Evolutionary conservation across 108 stramenopile species (phyloP).

Genomic region (Cyclotella cryptica): DNA sequence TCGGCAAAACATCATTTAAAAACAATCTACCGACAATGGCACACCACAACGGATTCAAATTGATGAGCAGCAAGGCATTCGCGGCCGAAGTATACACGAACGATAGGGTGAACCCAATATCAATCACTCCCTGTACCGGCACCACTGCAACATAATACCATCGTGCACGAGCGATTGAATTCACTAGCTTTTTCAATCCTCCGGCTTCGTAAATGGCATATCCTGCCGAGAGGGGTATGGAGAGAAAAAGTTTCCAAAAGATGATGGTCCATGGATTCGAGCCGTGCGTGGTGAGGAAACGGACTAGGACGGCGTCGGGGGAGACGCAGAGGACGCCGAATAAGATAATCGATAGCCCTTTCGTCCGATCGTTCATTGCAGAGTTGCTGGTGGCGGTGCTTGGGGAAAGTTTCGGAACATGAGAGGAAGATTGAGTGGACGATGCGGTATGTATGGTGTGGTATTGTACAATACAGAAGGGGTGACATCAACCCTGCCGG

Average conservation of each 20-base stretch:
- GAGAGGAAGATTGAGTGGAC: no score
- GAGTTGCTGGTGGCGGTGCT: not conserved
- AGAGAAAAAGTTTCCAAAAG: conserved; percentile 35
- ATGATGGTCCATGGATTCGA: conserved; percentile 13
- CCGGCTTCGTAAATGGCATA: conserved; percentile 16
- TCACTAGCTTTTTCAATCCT: not conserved
- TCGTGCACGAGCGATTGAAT: not conserved
- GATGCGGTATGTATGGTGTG: no score
- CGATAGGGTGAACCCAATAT: conserved; percentile 15
- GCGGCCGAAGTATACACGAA: conserved; percentile 27
- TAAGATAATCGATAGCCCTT: conserved; percentile 7
- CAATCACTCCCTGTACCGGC: conserved; percentile 1
- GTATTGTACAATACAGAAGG: no score
- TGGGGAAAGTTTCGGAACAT: no score
- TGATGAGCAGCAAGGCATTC: conserved; percentile 13
- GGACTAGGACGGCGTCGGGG: conserved; percentile 21
- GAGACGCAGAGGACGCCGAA: conserved; percentile 24
- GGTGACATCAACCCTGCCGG: no score
- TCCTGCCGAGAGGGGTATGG: not conserved
- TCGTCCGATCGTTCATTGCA: conserved; percentile 18
- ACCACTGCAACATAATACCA: conserved; percentile 1
- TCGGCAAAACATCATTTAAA: conserved; percentile 17
- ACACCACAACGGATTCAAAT: conserved; percentile 18
- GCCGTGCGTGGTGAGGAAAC: conserved; percentile 5
- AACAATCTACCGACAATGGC: conserved; percentile 15